Evolutionary conservation across 139 green algal genomes (phyloP), one percentile per base, ranked within the genome.

Genomic region (Dunaliella primolecta): DNA sequence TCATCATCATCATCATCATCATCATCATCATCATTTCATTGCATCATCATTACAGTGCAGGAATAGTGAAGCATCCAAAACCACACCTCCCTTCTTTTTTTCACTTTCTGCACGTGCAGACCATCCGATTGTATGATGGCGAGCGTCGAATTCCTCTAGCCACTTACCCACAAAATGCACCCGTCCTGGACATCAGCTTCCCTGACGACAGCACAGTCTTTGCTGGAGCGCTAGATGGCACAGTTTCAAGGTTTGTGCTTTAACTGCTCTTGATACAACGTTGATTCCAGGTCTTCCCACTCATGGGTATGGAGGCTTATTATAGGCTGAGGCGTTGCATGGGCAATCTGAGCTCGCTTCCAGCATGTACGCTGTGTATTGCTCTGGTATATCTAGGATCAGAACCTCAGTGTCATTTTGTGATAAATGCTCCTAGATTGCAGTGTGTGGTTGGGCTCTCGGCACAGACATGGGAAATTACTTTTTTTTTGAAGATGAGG

Each of bases 111-210:
- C 2, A 21, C 34, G 57, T 36, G 55, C 89, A 92, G 89, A 89
- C 84, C 3, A 36, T 85, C 0, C 86, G 93, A 20, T 38, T 98
- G 20, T 97, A 98, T 76, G 94, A 97, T 55, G 87, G 82, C 0
- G 55, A 36, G 0, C 70, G 82, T 1, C 83, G 89, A 36, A 55
- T 33, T 21, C 71, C 91, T 11, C 87, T 87, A 27, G 88, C 83
- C 37, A 93, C 81, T 0, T 93, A 89, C 77, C 25, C 36, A 2
- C 90, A 92, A n/a, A 74, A 82, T 2, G 89, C 90, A 0, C 95
- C 95, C 0, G 80, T 97, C 35, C 88, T 98, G 64, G 94, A 97
- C 82, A 91, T 89, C 2, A 87, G 81, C 32, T 96, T 97, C 76
- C 88, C 93, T 31, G 89, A 90, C 33, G 87, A 96, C 25, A 84